Evolutionary conservation across 1,139 yeast species (phyloP), one percentile per base, ranked within the genome.

Genomic region (Wickerhamiella infanticola): DNA sequence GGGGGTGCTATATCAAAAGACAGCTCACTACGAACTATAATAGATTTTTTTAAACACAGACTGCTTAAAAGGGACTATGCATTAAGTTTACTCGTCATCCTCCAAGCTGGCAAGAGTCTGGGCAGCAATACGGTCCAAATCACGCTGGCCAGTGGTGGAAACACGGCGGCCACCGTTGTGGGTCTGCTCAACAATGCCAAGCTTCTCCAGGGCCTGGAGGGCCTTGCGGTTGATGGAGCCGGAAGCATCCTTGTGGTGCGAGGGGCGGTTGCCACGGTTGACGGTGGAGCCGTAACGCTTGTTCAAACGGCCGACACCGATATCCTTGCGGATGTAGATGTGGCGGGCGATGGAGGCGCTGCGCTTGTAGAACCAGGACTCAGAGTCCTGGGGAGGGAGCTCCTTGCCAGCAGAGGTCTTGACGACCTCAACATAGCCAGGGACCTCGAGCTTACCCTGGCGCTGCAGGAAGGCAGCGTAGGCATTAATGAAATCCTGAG

Each of bases 341-440:
- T 90, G 98, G 79, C 99, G 90, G 68, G 98, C 99, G 70, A 86
- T 86, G 53, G 98, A 88, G 67, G 99, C 99, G 66, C 98, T 94
- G 75, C 99, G 84, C 84, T 82, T 85, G 95, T 88, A 90, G 85
- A 85, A 90, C 98, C 98, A 90, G 67, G 90, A 86, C 75, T 88
- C 97, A 62, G 98, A 76, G 71, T 90, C 97, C 77, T 90, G 98
- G 70, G 99, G 99, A 72, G 98, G 98, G 71, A 90, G 84, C 75
- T 90, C 98, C 70, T 88, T 88, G 75, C 95, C 95, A 60, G 95
- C 82, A 59, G 95, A 83, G 71, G 99, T 93, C 86, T 90, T 90
- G 76, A 93, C 99, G 63, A 90, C 73, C 78, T 90, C 99, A 71
- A 90, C 97, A 84, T 88, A 90, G 72, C 96, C 95, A 77, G 99